Evolutionary conservation across 2,329 filamentous ascomycete genomes (phyloP).

Genomic region (Fusarium bactridioides): DNA sequence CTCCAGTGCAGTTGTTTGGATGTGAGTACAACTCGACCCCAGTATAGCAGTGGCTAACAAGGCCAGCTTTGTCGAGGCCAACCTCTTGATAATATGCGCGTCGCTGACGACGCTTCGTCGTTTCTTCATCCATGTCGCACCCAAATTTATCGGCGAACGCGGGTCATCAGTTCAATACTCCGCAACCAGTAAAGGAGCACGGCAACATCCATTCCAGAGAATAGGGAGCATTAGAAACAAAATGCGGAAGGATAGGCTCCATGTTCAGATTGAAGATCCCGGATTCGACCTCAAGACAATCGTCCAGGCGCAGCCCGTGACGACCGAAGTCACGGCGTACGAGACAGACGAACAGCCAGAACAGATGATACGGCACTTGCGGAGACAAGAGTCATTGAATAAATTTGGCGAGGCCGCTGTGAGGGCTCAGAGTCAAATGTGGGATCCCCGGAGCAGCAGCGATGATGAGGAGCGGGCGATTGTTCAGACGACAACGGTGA

Average conservation of each 20-base stretch:
- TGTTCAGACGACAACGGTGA: conserved; percentile 39
- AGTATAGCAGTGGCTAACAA: background rate
- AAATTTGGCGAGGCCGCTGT: conserved; percentile 25
- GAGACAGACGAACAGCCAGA: conserved; percentile 21
- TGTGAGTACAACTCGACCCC: conserved; percentile 30
- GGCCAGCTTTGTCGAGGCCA: conserved; percentile 46
- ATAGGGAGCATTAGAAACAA: conserved; percentile 18
- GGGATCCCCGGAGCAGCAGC: conserved; percentile 9
- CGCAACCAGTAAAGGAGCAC: conserved; percentile 6
- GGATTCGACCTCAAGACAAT: conserved; percentile 38
- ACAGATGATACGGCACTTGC: conserved; percentile 29
- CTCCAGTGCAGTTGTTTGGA: conserved; percentile 41
- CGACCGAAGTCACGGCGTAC: conserved; percentile 22
- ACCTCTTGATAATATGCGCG: conserved; percentile 49
- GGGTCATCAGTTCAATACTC: conserved; percentile 13
- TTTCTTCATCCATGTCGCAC: conserved; percentile 46
- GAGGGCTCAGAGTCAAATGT: conserved; percentile 8
- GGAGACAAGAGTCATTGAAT: conserved; percentile 35
- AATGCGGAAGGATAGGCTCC: conserved; percentile 8
- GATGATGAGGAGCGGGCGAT: conserved; percentile 36
- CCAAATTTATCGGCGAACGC: conserved; percentile 35
- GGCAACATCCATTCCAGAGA: conserved; percentile 30
- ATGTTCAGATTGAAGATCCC: conserved; percentile 8
- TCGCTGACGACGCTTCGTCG: conserved; percentile 48
- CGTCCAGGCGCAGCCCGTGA: conserved; percentile 28